These are phyloP conservation scores for Collariella sp. DNA, from an alignment of 495 filamentous ascomycete genomes.

Conservation along the genomic window DNA sequence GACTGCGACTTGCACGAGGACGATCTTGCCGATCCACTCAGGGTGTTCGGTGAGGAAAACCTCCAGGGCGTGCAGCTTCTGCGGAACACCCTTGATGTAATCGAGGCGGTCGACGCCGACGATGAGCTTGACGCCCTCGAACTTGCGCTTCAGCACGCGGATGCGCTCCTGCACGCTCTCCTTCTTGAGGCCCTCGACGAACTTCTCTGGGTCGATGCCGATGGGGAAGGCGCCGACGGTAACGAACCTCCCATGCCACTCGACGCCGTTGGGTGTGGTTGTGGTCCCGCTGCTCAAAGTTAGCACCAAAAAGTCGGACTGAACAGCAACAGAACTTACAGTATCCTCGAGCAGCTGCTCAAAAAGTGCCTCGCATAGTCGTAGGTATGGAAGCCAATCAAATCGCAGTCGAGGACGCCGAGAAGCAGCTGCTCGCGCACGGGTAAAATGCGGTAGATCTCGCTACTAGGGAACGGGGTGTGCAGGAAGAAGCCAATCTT, in stretches of 20 bases:
- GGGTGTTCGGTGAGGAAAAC: constrained; percentile 86
- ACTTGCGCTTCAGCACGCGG: constrained; percentile 63
- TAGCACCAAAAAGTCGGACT: background rate
- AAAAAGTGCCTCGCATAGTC: constrained; percentile 88
- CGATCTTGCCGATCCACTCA: constrained; percentile 83
- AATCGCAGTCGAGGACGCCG: constrained; percentile 73
- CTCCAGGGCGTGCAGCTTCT: constrained; percentile 87
- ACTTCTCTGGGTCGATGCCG: constrained; percentile 93
- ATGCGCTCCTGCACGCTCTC: constrained; percentile 72
- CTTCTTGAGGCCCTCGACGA: constrained; percentile 77
- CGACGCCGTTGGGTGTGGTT: constrained; percentile 78
- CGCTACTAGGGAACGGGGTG: constrained; percentile 86
- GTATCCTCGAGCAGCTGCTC: constrained; percentile 71
- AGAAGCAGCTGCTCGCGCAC: constrained; percentile 73
- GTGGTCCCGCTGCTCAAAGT: constrained; percentile 50
- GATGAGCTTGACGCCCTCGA: constrained; percentile 80
- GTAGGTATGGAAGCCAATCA: constrained; percentile 92
- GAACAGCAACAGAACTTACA: constrained; percentile 42
- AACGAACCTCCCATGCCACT: constrained; percentile 64
- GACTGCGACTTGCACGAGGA: constrained; percentile 88
- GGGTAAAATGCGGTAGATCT: constrained; percentile 85
- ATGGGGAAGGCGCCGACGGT: constrained; percentile 82
- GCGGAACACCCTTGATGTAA: constrained; percentile 93
- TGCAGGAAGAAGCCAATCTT: constrained; percentile 94
- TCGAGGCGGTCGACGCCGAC: constrained; percentile 90